A percentile compares a stretch with the other conserved stretches of the same genome.
These are phyloP conservation scores for Leccinum subtestaceum DNA, from an alignment of 768 basidiomycete genomes.

Conservation along the genomic window DNA sequence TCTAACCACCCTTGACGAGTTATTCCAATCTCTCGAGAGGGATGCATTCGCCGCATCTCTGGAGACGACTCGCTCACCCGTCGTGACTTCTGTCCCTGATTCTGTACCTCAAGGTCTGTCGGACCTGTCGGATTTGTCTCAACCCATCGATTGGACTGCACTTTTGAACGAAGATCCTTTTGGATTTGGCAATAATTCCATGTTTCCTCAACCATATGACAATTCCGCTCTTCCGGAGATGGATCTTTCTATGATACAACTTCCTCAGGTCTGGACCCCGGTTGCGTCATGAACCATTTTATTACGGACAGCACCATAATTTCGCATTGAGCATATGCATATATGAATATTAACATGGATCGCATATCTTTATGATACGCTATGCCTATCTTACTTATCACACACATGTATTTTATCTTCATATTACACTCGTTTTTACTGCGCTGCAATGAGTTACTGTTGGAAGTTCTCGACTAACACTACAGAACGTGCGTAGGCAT, in stretches of 20 bases:
- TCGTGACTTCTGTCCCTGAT: not conserved
- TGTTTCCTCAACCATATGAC: not conserved
- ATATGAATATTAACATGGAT: not conserved
- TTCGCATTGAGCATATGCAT: not conserved
- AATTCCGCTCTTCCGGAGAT: constrained; percentile 1
- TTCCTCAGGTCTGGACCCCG: constrained; percentile 1
- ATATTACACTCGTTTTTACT: not conserved
- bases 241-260: constrained; percentile 9
- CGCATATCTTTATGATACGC: not conserved
- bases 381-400: not conserved
- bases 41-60: not conserved
- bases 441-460: not conserved
- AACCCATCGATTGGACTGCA: constrained; percentile 13
- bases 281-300: not conserved
- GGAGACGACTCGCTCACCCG: not conserved
- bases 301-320: not conserved
- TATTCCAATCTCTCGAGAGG: not conserved
- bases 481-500: too few relatives aligned
- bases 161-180: constrained; percentile 3
- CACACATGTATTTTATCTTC: not conserved
- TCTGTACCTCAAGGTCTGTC: not conserved
- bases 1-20: not conserved
- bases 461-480: too few relatives aligned
- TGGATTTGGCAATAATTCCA: not conserved
- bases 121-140: not conserved